Base-by-base conservation (phyloP, 2,329 filamentous ascomycete species). In the Cephalotrichum gorgonifer region DNA sequence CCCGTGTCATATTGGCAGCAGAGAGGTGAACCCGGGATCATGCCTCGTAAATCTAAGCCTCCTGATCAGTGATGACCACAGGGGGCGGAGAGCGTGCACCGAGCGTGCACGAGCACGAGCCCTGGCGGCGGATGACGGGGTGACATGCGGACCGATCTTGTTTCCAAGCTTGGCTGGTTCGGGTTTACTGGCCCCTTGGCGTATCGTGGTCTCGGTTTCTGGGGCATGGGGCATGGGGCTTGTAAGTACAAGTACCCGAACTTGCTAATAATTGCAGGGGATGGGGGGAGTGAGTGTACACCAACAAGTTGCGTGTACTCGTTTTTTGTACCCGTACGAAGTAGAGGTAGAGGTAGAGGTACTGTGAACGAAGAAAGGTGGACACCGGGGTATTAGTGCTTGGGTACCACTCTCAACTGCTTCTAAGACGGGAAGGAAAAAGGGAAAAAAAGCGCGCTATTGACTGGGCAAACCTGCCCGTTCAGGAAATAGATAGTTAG, bases 1-100 rank as follows among this genome's bases (percentile, higher is more conserved):
- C 46, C 46, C 27, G 46, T 48, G 46, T 48, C 46, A 48, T 48
- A 39, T 39, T 22, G 7, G 35, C 35, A 22, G 35, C n/a, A 39
- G 12, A 20, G 12, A 6, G 9, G 35, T 20, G 22, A 39, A 39
- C 35, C 35, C 17, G 17, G 33, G 35, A 6, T 23, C 46, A 38
- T 42, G 38, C 46, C 27, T 48, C 46, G 25, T 30, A 31, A 48
- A 42, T 33, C 23, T n/a, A 48, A 43, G 39, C 46, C 39, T 38
- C 46, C 39, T 38, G 39, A 42, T n/a, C n/a, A n/a, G n/a, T n/a
- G n/a, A n/a, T n/a, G 7, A 12, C 43, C 43, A 28, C 25, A 28
- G 28, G 44, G 44, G 23, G 22, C 11, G 27, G 26, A 22, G 25
- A n/a, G n/a, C n/a, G n/a, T n/a, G n/a, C n/a, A n/a, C n/a, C n/a